Percentiles rank a stretch among this genome's conserved stretches.
Evolutionary conservation across 768 basidiomycete genomes (phyloP).

Genomic region (Auriscalpium microsporum): DNA sequence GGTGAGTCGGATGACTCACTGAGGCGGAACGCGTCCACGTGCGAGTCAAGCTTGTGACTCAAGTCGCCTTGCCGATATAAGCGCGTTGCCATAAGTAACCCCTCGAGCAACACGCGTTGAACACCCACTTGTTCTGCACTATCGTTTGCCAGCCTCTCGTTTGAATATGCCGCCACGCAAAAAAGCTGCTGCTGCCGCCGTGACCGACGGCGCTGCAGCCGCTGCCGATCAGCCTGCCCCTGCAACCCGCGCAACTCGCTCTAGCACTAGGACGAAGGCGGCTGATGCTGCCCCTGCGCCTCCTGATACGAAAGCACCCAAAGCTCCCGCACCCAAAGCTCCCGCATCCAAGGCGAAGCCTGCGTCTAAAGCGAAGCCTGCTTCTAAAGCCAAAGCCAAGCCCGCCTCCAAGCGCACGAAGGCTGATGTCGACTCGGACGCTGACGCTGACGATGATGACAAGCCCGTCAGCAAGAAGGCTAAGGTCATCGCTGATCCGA

Average conservation of each 20-base stretch:
- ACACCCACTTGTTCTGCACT: not conserved
- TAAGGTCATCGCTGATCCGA: conserved; percentile 18
- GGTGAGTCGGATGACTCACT: too few species aligned
- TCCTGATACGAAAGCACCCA: not conserved
- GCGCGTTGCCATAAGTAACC: too few species aligned
- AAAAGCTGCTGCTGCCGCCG: not conserved
- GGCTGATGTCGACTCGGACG: conserved; percentile 13
- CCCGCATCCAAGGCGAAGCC: conserved; percentile 8
- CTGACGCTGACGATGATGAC: conserved; percentile 11
- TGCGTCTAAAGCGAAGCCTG: conserved; percentile 12
- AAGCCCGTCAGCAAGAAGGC: conserved; percentile 23
- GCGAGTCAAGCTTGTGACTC: too few species aligned
- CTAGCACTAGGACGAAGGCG: too few species aligned
- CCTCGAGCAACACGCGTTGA: too few species aligned
- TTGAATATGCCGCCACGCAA: conserved; percentile 1
- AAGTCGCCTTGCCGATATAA: too few species aligned
- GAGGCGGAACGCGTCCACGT: too few species aligned
- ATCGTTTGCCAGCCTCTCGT: not conserved
- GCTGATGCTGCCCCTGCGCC: too few species aligned
- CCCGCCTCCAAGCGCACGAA: conserved; percentile 13
- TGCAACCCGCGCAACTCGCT: too few species aligned
- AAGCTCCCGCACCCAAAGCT: conserved; percentile 1
- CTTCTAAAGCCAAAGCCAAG: conserved; percentile 13
- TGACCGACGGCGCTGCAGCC: too few species aligned
- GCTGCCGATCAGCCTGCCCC: too few species aligned